Evolutionary conservation across 73 alveolate species (phyloP).

Genomic region (Paramecium tetraurelia): DNA sequence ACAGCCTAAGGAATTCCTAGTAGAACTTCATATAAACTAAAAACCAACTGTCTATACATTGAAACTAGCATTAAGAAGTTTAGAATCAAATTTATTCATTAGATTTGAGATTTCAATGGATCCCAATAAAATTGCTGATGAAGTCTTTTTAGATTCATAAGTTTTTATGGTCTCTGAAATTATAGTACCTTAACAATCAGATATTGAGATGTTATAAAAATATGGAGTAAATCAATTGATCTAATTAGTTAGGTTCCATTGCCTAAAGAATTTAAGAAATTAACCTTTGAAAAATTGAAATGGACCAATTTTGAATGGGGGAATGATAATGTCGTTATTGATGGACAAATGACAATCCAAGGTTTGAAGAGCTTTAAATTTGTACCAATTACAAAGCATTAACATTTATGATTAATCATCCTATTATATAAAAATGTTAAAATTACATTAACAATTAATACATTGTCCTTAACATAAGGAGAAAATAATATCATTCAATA

Average conservation of each 20-base stretch:
- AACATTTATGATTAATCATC: background rate
- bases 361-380: slow-evolving; percentile 19
- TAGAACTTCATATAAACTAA: background rate
- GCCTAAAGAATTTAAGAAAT: background rate
- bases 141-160: background rate
- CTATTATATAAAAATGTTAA: background rate
- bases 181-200: background rate
- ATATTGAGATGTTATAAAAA: background rate
- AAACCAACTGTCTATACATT: background rate
- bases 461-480: background rate
- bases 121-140: background rate
- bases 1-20: background rate
- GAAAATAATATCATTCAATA: background rate
- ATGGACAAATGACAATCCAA: background rate
- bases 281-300: background rate
- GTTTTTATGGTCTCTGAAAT: background rate
- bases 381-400: background rate
- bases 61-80: background rate
- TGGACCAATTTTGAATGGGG: slow-evolving; percentile 46
- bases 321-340: background rate
- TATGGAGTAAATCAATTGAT: background rate
- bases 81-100: background rate
- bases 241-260: background rate
- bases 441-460: background rate
- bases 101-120: slow-evolving; percentile 30